Conservation (phyloP, 129 eudicot genomes). For the Glebionis coronaria region DNA sequence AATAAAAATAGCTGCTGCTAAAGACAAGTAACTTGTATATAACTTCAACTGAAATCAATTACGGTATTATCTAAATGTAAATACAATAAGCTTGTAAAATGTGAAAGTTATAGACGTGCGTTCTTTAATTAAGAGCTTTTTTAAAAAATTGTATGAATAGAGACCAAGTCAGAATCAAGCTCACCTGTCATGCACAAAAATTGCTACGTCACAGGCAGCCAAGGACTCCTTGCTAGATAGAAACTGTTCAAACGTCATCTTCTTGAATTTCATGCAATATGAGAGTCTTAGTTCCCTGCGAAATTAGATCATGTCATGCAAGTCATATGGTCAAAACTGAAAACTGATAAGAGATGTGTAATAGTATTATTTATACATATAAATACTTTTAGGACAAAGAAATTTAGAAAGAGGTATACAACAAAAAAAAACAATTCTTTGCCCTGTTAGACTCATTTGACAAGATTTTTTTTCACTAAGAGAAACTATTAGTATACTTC, state of each 20-base stretch:
- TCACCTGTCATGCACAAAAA: constrained; percentile 81
- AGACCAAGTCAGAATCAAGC: constrained; percentile 23
- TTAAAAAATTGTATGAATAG: not conserved
- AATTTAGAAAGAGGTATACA: not conserved
- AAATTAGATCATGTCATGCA: constrained; percentile 6
- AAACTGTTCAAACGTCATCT: constrained; percentile 62
- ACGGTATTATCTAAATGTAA: not conserved
- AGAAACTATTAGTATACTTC: constrained; percentile 7
- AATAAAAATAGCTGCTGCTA: no score
- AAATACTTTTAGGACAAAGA: not conserved
- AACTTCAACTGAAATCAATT: not conserved
- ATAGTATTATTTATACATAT: not conserved
- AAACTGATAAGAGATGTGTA: not conserved
- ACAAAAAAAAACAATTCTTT: no score
- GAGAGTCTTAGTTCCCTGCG: constrained; percentile 84
- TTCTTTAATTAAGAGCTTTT: not conserved
- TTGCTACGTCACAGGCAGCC: constrained; percentile 84
- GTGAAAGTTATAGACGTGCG: not conserved
- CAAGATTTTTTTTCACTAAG: not conserved
- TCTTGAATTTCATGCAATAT: constrained; percentile 88
- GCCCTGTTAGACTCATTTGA: no score
- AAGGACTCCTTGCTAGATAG: constrained; percentile 66
- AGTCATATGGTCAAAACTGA: constrained; percentile 3
- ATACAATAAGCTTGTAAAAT: not conserved
- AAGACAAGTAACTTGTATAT: not conserved